Evolutionary conservation across 2,329 filamentous ascomycete species (phyloP), one percentile per base, ranked within the genome.

Genomic region (Penicillium olsonii): DNA sequence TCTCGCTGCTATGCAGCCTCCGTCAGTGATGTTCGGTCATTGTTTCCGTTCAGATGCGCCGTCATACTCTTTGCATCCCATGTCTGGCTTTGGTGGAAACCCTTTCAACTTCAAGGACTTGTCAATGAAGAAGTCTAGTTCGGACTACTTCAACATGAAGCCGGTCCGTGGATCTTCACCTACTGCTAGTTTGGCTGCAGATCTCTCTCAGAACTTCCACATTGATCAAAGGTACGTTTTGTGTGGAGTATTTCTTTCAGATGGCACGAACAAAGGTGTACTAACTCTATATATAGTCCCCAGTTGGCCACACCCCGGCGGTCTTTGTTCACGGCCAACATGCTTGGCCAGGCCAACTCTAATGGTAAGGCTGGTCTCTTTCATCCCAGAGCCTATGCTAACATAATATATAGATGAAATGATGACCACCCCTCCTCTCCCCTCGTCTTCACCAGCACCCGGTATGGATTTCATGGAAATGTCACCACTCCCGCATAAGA

Each of bases 121-220:
- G 66, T 86, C 83, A 65, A 87, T 80, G 90, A 89, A 79, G 81
- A 85, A 71, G 60, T 78, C 80, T 54, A 74, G 79, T 37, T 70
- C 79, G 29, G 92, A 95, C 71, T 96, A 94, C 76, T 95, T 97
- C 76, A 85, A 81, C 63, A 73, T 88, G 63, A 91, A 89, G 68
- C 82, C 87, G 44, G 78, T 90, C 64, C 84, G 84, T 60, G 90
- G 90, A 41, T 95, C 92, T 17, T 99, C 94, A 48, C 94, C 94
- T 5, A 92, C 91, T 29, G 85, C 90, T 44, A 95, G 90, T 66
- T 78, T 99, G 61, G 92, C 92, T 35, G 92, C 91, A 54, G 94
- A 99, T 74, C 81, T 97, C 63, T 96, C 92, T 50, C 91, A 96
- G 69, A 99, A 97, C 77, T 95, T 97, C 70, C 88, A 92, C 68